Evolutionary conservation across 2,329 filamentous ascomycete genomes (phyloP).

Genomic region (Podosphaera fusca): DNA sequence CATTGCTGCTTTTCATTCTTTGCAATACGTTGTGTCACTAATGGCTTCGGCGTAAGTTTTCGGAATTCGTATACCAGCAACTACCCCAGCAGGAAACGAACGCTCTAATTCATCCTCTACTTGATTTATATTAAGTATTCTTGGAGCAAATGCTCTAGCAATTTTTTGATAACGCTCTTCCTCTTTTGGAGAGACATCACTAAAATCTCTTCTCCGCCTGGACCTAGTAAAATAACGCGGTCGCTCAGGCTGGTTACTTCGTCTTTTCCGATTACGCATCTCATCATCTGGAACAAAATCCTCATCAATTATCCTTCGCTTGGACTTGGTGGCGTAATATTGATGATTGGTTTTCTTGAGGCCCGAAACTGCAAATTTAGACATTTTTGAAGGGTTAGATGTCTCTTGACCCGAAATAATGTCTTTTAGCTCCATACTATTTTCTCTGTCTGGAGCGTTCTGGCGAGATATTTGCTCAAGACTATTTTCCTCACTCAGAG

Average conservation of each 20-base stretch:
- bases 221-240: no score
- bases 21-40: neutral
- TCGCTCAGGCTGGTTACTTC: no score
- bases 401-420: no score
- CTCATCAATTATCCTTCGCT: no score
- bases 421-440: neutral
- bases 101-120: neutral
- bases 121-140: neutral
- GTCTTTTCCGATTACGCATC: no score
- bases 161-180: neutral
- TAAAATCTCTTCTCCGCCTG: no score
- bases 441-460: neutral
- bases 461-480: neutral
- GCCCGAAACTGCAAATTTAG: no score
- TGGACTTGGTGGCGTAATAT: no score
- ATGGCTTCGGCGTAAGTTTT: neutral
- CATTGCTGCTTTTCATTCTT: neutral
- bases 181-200: neutral
- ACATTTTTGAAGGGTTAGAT: no score
- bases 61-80: neutral
- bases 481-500: neutral
- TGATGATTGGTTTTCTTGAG: no score
- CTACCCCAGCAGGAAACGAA: neutral
- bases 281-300: no score
- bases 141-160: neutral